Base-by-base conservation (phyloP, 2,329 filamentous ascomycete species). In the Calonectria henricotiae region DNA sequence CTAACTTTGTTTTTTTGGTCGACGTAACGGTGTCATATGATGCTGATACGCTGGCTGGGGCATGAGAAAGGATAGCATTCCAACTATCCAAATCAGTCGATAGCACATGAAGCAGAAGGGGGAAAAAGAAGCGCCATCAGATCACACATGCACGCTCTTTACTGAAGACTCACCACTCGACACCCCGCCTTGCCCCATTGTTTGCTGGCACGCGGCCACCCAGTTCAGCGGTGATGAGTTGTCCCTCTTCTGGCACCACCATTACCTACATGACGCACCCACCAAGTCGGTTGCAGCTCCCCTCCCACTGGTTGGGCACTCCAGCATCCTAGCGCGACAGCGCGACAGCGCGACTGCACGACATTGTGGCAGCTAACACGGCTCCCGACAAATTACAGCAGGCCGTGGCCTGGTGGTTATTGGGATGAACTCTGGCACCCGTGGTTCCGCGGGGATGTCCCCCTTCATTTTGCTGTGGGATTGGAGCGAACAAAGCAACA, bases 181-280 rank as follows among this genome's bases (percentile, higher is more conserved):
- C 23, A n/a, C 55, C 23, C 37, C 46, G 35, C 46, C 62, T 32
- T 12, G 27, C 41, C 15, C 32, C 32, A 46, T 17, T 58, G 67
- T 62, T 27, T 27, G 61, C 37, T 65, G 62, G 61, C 67, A 62
- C 58, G 62, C 44, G 35, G 43, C 66, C 37, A 27, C 60, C 15
- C 58, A 62, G 54, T 39, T 62, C 62, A 39, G 71, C 61, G 62
- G 63, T 74, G 72, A 71, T 77, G 75, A 71, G 74, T 71, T 77
- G 75, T 77, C 72, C 27, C 27, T 62, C 27, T 27, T 54, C 43
- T 35, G 54, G 54, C 67, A 61, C 49, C 54, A 47, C 54, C 55
- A 62, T 69, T 7, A 62, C 67, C 67, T 65, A 63, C 62, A 43
- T 65, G 35, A 63, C 65, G 67, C 67, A 44, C 47, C 54, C 41